These are phyloP conservation scores for Talaromyces sp. DNA, from an alignment of 2,329 filamentous ascomycete genomes.

Conservation along the genomic window DNA sequence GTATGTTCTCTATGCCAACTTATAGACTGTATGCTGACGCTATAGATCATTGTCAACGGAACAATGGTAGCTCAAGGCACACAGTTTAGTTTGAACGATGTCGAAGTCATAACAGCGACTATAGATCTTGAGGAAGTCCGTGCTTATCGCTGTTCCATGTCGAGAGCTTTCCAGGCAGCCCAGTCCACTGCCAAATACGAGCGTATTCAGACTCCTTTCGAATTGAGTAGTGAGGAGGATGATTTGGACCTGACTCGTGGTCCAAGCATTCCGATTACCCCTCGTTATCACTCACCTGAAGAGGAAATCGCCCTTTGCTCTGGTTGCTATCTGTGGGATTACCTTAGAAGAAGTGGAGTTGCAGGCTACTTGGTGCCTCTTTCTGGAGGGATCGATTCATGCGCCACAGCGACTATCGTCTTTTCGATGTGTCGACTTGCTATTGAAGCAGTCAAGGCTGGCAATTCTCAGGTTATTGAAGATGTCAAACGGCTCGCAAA, in stretches of 20 bases:
- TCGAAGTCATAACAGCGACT: conserved; percentile 62
- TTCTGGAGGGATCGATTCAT: conserved; percentile 33
- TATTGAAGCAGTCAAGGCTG: conserved; percentile 24
- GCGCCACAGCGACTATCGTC: conserved; percentile 30
- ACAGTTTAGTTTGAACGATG: conserved; percentile 43
- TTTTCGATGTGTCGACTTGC: conserved; percentile 34
- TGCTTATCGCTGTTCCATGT: conserved; percentile 23
- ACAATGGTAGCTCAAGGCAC: conserved; percentile 27
- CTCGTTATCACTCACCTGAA: conserved; percentile 24
- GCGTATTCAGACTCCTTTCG: conserved; percentile 29
- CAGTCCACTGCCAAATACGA: conserved; percentile 23
- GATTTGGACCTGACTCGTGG: conserved; percentile 18
- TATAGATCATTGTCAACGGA: conserved; percentile 56
- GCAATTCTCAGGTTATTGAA: conserved; percentile 26
- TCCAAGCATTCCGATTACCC: conserved; percentile 20
- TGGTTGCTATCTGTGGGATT: conserved; percentile 31
- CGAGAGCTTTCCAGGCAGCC: conserved; percentile 29
- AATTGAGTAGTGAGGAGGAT: conserved; percentile 23
- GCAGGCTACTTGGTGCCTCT: conserved; percentile 32
- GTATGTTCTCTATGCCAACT: conserved; percentile 46
- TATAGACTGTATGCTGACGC: conserved; percentile 39
- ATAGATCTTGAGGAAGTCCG: conserved; percentile 69
- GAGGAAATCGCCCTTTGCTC: conserved; percentile 27
- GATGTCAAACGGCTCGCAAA: conserved; percentile 34
- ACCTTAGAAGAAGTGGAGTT: conserved; percentile 27